phyloP scores from a whole-genome alignment of 2,329 filamentous ascomycete species.

The Cercospora berteroae region DNA sequence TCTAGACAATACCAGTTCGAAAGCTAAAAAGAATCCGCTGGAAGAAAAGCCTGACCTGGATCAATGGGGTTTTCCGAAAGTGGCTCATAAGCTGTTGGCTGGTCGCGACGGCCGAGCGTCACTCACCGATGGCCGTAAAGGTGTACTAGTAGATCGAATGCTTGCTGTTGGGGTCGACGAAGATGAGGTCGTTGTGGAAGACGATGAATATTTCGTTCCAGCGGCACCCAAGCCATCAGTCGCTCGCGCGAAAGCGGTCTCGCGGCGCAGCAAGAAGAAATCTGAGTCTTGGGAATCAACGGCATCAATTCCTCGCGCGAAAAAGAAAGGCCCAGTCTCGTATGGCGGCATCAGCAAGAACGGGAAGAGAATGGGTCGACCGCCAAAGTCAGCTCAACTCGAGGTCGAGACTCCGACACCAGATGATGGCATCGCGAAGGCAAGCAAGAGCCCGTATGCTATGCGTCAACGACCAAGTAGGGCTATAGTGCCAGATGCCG shows the following conservation, averaged over 20 bases:
- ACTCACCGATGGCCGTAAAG: constrained; percentile 36
- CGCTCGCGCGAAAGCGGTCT: not conserved
- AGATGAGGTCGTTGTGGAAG: constrained; percentile 16
- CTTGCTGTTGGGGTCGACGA: constrained; percentile 30
- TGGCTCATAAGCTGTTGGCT: constrained; percentile 37
- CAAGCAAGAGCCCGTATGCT: constrained; percentile 6
- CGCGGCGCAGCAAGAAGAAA: not conserved
- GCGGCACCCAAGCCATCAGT: constrained; percentile 3
- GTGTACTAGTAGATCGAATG: constrained; percentile 13
- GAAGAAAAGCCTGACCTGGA: constrained; percentile 39
- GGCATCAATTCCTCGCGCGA: not conserved
- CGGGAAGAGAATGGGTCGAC: constrained; percentile 4
- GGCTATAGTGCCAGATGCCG: not conserved
- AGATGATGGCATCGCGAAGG: not conserved
- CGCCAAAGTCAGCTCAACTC: not conserved
- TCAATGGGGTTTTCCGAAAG: constrained; percentile 49
- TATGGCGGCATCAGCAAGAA: not conserved
- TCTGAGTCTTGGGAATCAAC: not conserved
- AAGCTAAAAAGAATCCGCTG: constrained; percentile 30
- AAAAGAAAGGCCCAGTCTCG: not conserved
- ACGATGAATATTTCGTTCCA: not conserved
- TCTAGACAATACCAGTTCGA: constrained; percentile 32
- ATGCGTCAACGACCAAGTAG: constrained; percentile 7
- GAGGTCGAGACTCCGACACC: not conserved
- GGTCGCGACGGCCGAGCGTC: constrained; percentile 44